Conservation (phyloP, 805 yeast genomes). For the Blastobotrys muscicola region DNA sequence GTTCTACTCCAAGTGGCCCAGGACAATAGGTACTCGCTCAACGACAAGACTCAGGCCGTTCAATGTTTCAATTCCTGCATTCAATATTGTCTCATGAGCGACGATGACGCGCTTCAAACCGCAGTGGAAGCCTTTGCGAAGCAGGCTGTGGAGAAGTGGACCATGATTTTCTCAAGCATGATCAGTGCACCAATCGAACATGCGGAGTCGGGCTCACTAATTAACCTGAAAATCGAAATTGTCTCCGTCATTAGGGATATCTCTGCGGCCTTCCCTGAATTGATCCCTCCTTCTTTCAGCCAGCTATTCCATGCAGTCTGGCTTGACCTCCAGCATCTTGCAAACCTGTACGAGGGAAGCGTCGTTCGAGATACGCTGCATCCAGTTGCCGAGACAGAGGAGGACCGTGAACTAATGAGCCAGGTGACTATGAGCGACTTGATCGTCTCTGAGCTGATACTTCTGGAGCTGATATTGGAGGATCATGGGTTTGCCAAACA, state of each 20-base stretch:
- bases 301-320: conserved; percentile 6
- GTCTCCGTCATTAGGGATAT: conserved; percentile 7
- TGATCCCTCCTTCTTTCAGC: conserved; percentile 3
- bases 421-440: conserved; percentile 1
- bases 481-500: too few species aligned
- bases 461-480: too few species aligned
- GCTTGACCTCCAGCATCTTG: conserved; percentile 5
- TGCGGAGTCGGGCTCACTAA: conserved; percentile 2
- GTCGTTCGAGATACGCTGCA: conserved; percentile 1
- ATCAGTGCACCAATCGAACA: background rate
- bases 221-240: conserved; percentile 7
- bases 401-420: conserved; percentile 2
- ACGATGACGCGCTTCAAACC: conserved; percentile 7
- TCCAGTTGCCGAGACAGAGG: conserved; percentile 1
- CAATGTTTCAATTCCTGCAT: conserved; percentile 28
- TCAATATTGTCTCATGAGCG: conserved; percentile 19
- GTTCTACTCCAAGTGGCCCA: conserved; percentile 15
- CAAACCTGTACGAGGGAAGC: background rate
- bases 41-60: conserved; percentile 19
- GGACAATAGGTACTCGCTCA: conserved; percentile 2
- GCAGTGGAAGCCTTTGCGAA: conserved; percentile 4
- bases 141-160: conserved; percentile 9
- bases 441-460: background rate
- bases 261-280: conserved; percentile 2
- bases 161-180: conserved; percentile 5